Evolutionary conservation across 192 early-diverging fungal species (phyloP).

Genomic region (Geranomyces michiganensis): DNA sequence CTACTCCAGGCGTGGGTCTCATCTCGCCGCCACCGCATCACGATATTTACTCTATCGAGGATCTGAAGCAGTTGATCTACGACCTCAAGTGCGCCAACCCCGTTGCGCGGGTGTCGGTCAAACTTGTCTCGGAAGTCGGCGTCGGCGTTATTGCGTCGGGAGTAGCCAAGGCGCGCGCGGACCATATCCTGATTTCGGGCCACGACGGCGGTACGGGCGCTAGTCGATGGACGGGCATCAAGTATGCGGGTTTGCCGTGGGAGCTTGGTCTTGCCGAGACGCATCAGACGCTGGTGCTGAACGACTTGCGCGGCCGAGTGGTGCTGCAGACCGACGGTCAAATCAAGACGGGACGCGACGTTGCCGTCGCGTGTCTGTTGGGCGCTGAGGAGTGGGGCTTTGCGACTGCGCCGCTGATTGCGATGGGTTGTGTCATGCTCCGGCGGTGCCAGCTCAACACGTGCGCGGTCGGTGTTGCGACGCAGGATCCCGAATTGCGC

Average conservation of each 20-base stretch:
- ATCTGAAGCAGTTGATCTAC: conserved; percentile 98
- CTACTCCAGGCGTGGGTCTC: conserved; percentile 92
- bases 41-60: conserved; percentile 99
- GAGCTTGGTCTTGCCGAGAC: conserved; percentile 99
- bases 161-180: conserved; percentile 95
- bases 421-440: conserved; percentile 97
- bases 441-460: conserved; percentile 78
- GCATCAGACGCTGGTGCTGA: conserved; percentile 97
- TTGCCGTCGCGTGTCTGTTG: conserved; percentile 94
- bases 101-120: conserved; percentile 89
- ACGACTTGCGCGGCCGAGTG: conserved; percentile 94
- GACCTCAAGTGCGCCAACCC: conserved; percentile 96
- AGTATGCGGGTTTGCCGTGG: conserved; percentile 98
- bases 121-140: conserved; percentile 96
- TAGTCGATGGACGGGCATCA: conserved; percentile 94
- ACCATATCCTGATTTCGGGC: conserved; percentile 90
- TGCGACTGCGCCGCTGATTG: conserved; percentile 97
- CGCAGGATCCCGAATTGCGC: conserved; percentile 92
- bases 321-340: conserved; percentile 98
- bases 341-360: conserved; percentile 95
- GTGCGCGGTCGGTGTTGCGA: conserved; percentile 97
- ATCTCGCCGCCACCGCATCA: conserved; percentile 98
- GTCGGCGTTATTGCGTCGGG: conserved; percentile 96
- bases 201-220: conserved; percentile 99
- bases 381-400: conserved; percentile 99